These are phyloP conservation scores for Coniosporium tulheliwenetii DNA, from an alignment of 2,329 filamentous ascomycete genomes.

Conservation along the genomic window DNA sequence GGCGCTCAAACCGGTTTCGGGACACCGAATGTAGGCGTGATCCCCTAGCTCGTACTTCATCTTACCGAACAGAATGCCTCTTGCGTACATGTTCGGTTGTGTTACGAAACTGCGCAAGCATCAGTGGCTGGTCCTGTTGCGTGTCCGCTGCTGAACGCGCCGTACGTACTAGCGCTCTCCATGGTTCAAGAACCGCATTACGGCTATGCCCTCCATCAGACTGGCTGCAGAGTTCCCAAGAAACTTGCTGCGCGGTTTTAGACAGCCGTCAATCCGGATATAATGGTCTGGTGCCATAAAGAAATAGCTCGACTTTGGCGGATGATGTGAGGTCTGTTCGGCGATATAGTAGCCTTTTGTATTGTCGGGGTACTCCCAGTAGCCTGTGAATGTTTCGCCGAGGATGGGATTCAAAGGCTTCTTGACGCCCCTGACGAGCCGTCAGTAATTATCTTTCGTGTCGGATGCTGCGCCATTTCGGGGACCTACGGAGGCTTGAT, in stretches of 20 bases:
- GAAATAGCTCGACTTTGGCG: slow-evolving; percentile 97
- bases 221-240: slow-evolving; percentile 94
- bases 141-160: neutral
- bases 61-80: slow-evolving; percentile 92
- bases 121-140: slow-evolving; percentile 6
- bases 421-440: slow-evolving; percentile 64
- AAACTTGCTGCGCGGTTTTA: slow-evolving; percentile 91
- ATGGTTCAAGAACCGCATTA: slow-evolving; percentile 67
- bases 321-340: slow-evolving; percentile 96
- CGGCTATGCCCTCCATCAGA: slow-evolving; percentile 93
- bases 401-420: slow-evolving; percentile 95
- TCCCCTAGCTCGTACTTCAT: slow-evolving; percentile 99
- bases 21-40: slow-evolving; percentile 83
- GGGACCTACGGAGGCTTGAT: slow-evolving; percentile 79
- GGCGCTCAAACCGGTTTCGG: slow-evolving; percentile 70
- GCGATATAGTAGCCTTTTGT: slow-evolving; percentile 90
- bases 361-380: slow-evolving; percentile 70
- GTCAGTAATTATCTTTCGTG: neutral
- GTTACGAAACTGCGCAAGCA: slow-evolving; percentile 55
- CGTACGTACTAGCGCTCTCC: slow-evolving; percentile 74
- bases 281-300: slow-evolving; percentile 91
- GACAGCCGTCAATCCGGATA: slow-evolving; percentile 86
- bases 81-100: slow-evolving; percentile 97
- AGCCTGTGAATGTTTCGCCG: slow-evolving; percentile 86
- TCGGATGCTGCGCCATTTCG: neutral